Conservation (phyloP, 148 eudicot species). For the Rhododendron ferrugineum region DNA sequence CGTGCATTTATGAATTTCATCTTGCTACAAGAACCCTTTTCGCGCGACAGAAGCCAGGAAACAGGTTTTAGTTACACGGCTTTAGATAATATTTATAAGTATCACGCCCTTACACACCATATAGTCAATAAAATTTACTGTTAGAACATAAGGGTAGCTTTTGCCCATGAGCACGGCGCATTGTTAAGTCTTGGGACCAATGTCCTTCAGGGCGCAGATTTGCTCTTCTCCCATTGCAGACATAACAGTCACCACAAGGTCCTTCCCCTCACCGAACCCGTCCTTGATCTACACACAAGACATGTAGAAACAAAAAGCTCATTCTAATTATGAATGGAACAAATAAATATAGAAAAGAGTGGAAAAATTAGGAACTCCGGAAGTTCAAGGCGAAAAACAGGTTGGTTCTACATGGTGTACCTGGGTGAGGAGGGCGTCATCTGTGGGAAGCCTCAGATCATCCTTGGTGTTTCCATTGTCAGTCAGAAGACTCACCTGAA, state of each 20-base stretch:
- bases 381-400: not conserved
- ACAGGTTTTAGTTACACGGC: not conserved
- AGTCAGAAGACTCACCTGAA: conserved; percentile 20
- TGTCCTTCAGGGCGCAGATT: conserved; percentile 27
- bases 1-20: not conserved
- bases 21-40: not conserved
- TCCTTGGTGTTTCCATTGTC: conserved; percentile 27
- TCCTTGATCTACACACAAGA: conserved; percentile 13
- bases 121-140: not conserved
- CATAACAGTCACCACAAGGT: conserved; percentile 23
- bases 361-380: not conserved
- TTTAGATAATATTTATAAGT: not conserved
- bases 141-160: not conserved
- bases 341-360: not conserved
- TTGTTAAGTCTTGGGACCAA: conserved; percentile 10
- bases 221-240: conserved; percentile 36
- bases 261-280: conserved; percentile 27
- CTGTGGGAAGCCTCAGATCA: conserved; percentile 27
- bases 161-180: not conserved
- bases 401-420: not conserved
- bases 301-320: not conserved
- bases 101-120: conserved; percentile 5
- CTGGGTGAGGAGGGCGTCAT: conserved; percentile 22
- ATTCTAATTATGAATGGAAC: not conserved
- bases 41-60: not conserved